Evolutionary conservation across 208 protist genomes (phyloP), one percentile per base, ranked within the genome.

Genomic region (Angomonas deanei): DNA sequence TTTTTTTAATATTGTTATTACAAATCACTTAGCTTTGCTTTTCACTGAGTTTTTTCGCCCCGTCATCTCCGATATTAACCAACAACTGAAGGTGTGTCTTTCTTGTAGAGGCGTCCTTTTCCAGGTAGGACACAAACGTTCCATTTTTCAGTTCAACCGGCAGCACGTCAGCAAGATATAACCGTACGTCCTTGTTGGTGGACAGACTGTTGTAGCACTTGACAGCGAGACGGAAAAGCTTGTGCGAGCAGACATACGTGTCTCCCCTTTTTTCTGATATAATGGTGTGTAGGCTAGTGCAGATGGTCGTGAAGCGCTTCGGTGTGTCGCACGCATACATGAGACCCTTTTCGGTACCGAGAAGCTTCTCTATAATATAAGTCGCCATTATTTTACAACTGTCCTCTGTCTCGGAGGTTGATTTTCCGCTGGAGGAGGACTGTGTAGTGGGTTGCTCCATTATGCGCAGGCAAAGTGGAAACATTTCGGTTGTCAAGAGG

Each of bases 361-460:
- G 78, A 30, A 99, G 98, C 82, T 99, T 99, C 80, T 99, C 97
- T 31, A 99, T 94, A 57, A 99, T 99, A 76, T 99, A 99, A 24
- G 98, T 99, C 10, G 98, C 97, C 1, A 98, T 97, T 17, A 98
- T 99, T 78, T 98, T 98, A 15, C 92, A 98, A 17, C 99, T 82
- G 69, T 99, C 98, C 10, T 78, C 85, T 21, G 98, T 96, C 59
- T 6, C 47, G 8, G 5, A 6, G 13, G 47, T 56, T 28, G 5
- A 17, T 8, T 26, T 13, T 17, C 21, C 47, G n/a, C 8, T 53
- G 23, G 47, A 53, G 47, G n/a, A 28, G 8, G 47, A 28, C n/a
- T 42, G 10, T 15, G 15, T 42, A 42, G 36, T 42, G 36, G 47
- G 47, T 53, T 73, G 94, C 78, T 99, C 97, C 97, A 99, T 99